These are phyloP conservation scores for Immersiporthe knoxdaviesiana DNA, from an alignment of 2,329 filamentous ascomycete species.

Conservation along the genomic window DNA sequence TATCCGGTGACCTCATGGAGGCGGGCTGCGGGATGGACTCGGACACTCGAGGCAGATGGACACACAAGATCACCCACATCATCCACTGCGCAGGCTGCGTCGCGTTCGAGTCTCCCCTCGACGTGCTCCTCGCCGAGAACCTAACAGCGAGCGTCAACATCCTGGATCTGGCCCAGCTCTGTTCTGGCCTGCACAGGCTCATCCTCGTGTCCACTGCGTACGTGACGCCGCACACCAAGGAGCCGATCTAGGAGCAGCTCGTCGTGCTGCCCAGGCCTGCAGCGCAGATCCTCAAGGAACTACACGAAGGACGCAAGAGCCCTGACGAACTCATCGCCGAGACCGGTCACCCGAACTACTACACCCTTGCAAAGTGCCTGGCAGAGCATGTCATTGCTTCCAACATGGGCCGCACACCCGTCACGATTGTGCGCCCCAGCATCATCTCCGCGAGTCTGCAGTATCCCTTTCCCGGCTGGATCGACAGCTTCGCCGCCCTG, in stretches of 20 bases:
- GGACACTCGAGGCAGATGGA: neutral
- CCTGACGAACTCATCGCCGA: conserved; percentile 14
- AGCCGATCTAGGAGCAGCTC: conserved; percentile 27
- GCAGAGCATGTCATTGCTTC: conserved; percentile 28
- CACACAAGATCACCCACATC: conserved; percentile 24
- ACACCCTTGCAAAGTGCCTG: conserved; percentile 30
- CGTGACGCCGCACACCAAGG: conserved; percentile 24
- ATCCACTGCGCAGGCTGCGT: conserved; percentile 29
- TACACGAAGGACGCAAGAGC: conserved; percentile 21
- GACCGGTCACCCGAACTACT: conserved; percentile 30
- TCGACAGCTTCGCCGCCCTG: conserved; percentile 30
- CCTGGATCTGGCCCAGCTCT: conserved; percentile 19
- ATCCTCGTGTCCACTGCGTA: conserved; percentile 29
- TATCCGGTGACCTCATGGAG: conserved; percentile 28
- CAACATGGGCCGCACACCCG: conserved; percentile 16
- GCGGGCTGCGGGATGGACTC: conserved; percentile 19
- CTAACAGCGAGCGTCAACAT: conserved; percentile 26
- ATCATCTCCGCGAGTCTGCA: conserved; percentile 28
- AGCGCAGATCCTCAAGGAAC: conserved; percentile 15
- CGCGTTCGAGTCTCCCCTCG: conserved; percentile 23
- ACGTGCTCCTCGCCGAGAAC: conserved; percentile 26
- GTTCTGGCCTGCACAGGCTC: conserved; percentile 16
- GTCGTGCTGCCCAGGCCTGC: conserved; percentile 21
- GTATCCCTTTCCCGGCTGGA: conserved; percentile 30
- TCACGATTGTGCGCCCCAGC: conserved; percentile 30